Percentiles rank a stretch among this genome's conserved stretches.
Conservation (phyloP, 2,329 filamentous ascomycete genomes). For the Nemania serpens region DNA sequence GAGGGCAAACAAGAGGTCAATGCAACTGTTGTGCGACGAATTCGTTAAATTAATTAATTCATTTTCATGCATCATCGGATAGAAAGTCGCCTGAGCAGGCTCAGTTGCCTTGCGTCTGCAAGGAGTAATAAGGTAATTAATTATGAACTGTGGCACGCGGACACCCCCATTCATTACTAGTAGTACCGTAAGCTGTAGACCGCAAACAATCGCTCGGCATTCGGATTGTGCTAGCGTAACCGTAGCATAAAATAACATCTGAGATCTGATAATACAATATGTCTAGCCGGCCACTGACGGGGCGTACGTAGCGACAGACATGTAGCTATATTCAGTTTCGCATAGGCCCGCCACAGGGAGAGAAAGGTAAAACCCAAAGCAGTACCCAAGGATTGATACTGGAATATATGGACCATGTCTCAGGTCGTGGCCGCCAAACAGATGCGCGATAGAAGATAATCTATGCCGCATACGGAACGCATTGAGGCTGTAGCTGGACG, state of each 20-base stretch:
- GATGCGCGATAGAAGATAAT: too few relatives aligned
- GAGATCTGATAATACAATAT: slow-evolving; percentile 11
- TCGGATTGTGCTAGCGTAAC: slow-evolving; percentile 9
- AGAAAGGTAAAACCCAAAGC: not conserved
- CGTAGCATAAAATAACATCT: not conserved
- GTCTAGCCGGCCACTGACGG: not conserved
- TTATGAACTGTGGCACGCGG: slow-evolving; percentile 12
- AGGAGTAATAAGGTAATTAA: not conserved
- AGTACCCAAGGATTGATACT: not conserved
- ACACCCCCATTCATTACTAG: slow-evolving; percentile 9
- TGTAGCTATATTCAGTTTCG: not conserved
- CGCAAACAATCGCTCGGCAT: slow-evolving; percentile 15
- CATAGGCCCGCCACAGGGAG: not conserved
- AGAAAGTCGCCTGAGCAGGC: not conserved
- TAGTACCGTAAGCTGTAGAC: not conserved
- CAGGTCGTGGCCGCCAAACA: not conserved
- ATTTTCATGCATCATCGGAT: slow-evolving; percentile 13
- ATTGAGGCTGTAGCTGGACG: slow-evolving; percentile 21
- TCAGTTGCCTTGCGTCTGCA: not conserved
- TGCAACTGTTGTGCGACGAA: slow-evolving; percentile 13
- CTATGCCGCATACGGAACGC: not conserved
- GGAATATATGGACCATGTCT: slow-evolving; percentile 10
- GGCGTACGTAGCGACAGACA: not conserved
- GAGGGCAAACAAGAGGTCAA: not conserved
- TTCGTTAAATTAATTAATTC: not conserved